Percentiles rank a stretch among this genome's conserved stretches.
These are phyloP conservation scores for Alternaria ethzedia DNA, from an alignment of 2,329 filamentous ascomycete species.

Conservation along the genomic window DNA sequence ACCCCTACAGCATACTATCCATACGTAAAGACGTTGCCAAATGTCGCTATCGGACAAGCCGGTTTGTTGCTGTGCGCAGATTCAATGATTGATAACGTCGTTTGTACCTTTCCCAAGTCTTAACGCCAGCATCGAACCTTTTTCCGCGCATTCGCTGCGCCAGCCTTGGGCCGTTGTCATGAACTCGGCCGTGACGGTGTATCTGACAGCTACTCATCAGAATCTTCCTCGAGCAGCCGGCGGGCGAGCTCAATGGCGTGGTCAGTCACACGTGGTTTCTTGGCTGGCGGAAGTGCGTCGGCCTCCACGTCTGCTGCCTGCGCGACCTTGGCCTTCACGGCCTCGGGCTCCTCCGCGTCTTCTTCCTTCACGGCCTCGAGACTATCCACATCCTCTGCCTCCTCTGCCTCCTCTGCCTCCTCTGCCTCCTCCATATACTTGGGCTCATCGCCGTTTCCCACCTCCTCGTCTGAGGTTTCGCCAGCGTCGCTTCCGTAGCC, in stretches of 20 bases:
- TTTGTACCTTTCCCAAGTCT: background rate
- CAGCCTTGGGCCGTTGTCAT: background rate
- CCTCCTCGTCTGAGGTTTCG: background rate
- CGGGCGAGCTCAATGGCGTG: background rate
- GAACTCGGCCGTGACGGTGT: too few relatives aligned
- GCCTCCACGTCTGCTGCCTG: background rate
- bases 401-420: background rate
- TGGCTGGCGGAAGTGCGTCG: background rate
- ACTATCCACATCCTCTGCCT: background rate
- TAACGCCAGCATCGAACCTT: background rate
- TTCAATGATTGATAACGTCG: background rate
- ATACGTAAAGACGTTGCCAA: accelerated
- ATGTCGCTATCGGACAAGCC: accelerated
- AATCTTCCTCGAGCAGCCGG: background rate
- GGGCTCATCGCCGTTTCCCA: background rate
- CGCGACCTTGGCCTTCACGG: background rate
- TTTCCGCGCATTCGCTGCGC: background rate
- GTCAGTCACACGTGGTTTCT: background rate
- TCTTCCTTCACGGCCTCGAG: background rate
- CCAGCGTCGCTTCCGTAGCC: background rate
- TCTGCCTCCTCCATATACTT: background rate
- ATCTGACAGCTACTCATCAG: background rate
- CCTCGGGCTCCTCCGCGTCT: too few relatives aligned
- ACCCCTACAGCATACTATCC: background rate
- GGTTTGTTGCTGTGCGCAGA: background rate